Base-by-base conservation (phyloP, 1,284 basidiomycete species). In the Marasmius sp. region DNA sequence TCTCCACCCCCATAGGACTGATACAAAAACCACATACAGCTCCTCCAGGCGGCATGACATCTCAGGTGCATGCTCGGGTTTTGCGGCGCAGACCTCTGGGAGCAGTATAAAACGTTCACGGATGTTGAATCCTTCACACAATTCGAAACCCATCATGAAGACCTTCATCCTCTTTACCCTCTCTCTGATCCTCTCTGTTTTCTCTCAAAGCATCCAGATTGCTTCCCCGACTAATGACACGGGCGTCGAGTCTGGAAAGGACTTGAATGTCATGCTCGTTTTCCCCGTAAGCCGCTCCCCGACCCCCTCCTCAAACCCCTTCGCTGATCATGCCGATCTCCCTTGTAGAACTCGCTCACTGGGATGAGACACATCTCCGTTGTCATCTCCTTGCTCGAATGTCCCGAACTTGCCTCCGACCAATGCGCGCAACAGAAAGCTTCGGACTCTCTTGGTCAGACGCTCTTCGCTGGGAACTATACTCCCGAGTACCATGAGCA, bases 311-410 rank as follows among this genome's bases (percentile, higher is more conserved):
- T 12, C 3, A 3, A 22, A 14, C 18, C 14, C 7, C 14, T 39
- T 51, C 33, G 27, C 11, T 39, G 27, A n/a, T 27, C 36, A 12
- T 50, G 9, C 12, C 20, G 37, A 37, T 36, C 27, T 10, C 8
- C n/a, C 6, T n/a, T 51, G 36, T 50, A 64, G 57, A 59, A 61
- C 57, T 59, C 57, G n/a, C 53, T 64, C 9, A 64, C 63, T 18
- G 57, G 63, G 10, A 57, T 61, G 37, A 33, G 59, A 48, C 63
- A 64, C 54, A 41, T 64, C 36, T 59, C 60, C 41, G 54, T 59
- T n/a, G 63, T 64, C 1, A 57, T 64, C 37, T 53, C 56, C 7
- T 57, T 59, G 53, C 47, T 59, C 49, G 43, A 59, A 18, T 64
- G 63, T 36, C 51, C 60, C 12, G 60, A 47, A 12, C 27, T 27